phyloP scores from a whole-genome alignment of 139 green algal genomes.

The Pleodorina starrii region DNA sequence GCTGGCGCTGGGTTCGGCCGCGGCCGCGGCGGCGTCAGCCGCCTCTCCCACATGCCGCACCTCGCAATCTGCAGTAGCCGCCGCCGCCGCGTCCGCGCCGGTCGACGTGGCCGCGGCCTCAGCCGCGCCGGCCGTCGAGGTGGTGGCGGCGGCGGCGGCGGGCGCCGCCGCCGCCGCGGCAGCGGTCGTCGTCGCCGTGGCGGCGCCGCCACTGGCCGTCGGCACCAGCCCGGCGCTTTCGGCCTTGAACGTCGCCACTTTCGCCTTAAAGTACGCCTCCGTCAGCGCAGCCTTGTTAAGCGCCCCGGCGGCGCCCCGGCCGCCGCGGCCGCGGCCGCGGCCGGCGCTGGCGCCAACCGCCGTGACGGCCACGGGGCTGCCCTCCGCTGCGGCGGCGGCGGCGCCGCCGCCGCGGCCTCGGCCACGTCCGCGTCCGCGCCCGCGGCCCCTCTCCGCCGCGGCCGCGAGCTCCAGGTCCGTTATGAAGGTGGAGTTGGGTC shows the following conservation, averaged over 20 bases:
- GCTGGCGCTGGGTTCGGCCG: background rate
- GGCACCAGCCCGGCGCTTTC: background rate
- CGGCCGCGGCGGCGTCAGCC: background rate
- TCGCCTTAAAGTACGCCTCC: background rate
- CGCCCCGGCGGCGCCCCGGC: background rate
- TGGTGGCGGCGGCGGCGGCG: too few relatives aligned
- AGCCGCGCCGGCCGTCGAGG: background rate
- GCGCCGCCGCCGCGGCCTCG: background rate
- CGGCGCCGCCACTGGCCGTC: background rate
- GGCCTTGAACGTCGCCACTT: background rate
- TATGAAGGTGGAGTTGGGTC: constrained; percentile 18
- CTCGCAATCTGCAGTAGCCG: background rate
- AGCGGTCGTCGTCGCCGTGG: background rate
- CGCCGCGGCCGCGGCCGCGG: background rate
- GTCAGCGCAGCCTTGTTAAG: background rate
- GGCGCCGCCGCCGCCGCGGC: background rate
- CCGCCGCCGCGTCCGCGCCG: too few relatives aligned
- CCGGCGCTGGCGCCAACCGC: background rate
- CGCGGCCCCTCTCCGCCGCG: background rate
- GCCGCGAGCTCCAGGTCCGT: background rate
- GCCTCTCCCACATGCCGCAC: background rate
- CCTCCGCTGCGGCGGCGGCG: background rate
- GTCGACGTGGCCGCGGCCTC: too few relatives aligned
- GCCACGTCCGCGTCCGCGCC: constrained; percentile 17
- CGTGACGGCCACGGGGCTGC: too few relatives aligned